A percentile compares a stretch with the other conserved stretches of the same genome.
These are phyloP conservation scores for Penicillium malachiteum DNA, from an alignment of 495 filamentous ascomycete species.

Conservation along the genomic window DNA sequence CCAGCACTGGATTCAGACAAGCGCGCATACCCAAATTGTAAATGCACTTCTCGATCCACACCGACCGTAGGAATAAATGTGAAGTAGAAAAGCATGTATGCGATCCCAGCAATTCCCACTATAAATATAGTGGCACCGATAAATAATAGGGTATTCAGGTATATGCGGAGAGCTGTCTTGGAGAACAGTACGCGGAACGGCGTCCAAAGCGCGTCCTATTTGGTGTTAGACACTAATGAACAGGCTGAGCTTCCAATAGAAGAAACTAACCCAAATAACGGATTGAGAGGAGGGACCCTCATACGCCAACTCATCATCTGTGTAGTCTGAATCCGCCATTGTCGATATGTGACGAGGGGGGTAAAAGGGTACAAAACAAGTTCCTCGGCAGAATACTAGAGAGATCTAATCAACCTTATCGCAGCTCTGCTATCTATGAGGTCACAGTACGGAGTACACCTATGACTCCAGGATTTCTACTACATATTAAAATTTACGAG, in stretches of 20 bases:
- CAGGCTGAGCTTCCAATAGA: background rate
- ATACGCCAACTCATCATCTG: conserved; percentile 29
- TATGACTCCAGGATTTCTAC: background rate
- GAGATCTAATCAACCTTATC: conserved; percentile 4
- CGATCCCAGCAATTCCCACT: conserved; percentile 59
- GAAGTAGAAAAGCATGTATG: conserved; percentile 78
- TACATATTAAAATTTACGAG: background rate
- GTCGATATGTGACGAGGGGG: conserved; percentile 1
- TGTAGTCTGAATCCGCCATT: conserved; percentile 33
- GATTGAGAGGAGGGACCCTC: conserved; percentile 13
- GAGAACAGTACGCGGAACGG: conserved; percentile 55
- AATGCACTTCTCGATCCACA: conserved; percentile 64
- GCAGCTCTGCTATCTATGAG: background rate
- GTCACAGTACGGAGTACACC: background rate
- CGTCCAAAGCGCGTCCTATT: conserved; percentile 33
- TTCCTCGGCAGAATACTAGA: conserved; percentile 5
- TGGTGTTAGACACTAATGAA: conserved; percentile 13
- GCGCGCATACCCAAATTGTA: conserved; percentile 71
- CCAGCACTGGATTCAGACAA: background rate
- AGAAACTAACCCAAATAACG: conserved; percentile 12
- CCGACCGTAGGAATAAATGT: conserved; percentile 74
- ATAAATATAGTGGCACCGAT: conserved; percentile 56
- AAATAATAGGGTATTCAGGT: conserved; percentile 69
- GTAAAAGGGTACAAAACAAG: background rate
- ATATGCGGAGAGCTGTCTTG: conserved; percentile 65